Percentiles rank a stretch among this genome's conserved stretches.
Conservation (phyloP, 768 basidiomycete species). For the Sarcomyxa edulis region DNA sequence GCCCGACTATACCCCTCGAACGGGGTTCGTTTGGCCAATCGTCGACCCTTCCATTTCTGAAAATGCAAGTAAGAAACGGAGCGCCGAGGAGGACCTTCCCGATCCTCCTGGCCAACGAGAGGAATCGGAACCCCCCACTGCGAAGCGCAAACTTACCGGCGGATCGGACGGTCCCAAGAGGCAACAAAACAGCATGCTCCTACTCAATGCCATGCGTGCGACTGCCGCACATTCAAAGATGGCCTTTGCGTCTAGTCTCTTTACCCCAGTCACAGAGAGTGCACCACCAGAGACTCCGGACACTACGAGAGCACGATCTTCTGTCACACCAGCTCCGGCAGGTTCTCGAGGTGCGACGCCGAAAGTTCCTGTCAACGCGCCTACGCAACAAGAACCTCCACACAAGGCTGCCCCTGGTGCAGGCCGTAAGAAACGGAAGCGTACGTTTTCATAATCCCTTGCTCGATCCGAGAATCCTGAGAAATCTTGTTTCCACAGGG, state of each 20-base stretch:
- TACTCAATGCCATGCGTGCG: slow-evolving; percentile 75
- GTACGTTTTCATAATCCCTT: slow-evolving; percentile 32
- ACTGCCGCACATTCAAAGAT: slow-evolving; percentile 67
- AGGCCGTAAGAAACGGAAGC: slow-evolving; percentile 74
- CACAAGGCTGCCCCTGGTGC: slow-evolving; percentile 43
- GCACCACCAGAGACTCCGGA: slow-evolving; percentile 25
- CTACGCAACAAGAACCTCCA: slow-evolving; percentile 37
- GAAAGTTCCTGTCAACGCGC: slow-evolving; percentile 26
- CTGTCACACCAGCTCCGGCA: slow-evolving; percentile 35
- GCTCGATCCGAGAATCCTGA: background rate
- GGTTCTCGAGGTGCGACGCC: slow-evolving; percentile 21
- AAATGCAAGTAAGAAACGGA: slow-evolving; percentile 35
- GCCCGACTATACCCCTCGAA: slow-evolving; percentile 80
- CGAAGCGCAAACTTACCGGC: slow-evolving; percentile 18
- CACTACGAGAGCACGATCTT: slow-evolving; percentile 27
- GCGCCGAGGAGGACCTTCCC: slow-evolving; percentile 19
- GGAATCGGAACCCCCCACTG: slow-evolving; percentile 16
- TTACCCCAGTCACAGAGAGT: slow-evolving; percentile 20
- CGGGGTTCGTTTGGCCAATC: slow-evolving; percentile 84
- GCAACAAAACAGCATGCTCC: slow-evolving; percentile 62
- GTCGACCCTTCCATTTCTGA: slow-evolving; percentile 45
- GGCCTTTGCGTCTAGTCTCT: slow-evolving; percentile 37
- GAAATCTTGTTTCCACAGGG: slow-evolving; percentile 8
- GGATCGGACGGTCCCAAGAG: slow-evolving; percentile 36
- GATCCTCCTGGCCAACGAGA: slow-evolving; percentile 15